phyloP scores from a whole-genome alignment of 257 asterid species.

The Catharanthus roseus region DNA sequence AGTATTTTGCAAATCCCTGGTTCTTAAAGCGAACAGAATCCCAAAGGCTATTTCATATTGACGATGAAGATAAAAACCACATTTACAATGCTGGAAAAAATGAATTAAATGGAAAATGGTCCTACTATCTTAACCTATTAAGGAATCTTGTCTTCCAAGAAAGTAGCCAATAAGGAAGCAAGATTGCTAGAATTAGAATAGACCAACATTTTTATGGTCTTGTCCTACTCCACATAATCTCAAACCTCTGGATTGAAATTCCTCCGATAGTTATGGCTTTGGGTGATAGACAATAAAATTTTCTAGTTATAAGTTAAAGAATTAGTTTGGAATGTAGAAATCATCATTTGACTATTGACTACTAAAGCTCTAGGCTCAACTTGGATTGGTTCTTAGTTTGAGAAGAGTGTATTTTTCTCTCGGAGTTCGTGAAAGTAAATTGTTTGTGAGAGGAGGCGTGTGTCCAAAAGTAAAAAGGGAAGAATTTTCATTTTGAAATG shows the following conservation, averaged over 20 bases:
- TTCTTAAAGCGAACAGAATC: background rate
- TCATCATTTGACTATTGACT: background rate
- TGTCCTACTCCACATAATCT: background rate
- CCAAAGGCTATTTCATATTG: background rate
- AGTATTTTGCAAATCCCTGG: background rate
- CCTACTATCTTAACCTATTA: background rate
- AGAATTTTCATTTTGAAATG: too few relatives aligned
- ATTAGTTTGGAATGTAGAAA: background rate
- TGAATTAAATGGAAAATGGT: background rate
- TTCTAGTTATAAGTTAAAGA: background rate
- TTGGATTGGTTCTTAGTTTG: too few relatives aligned
- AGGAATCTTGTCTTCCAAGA: background rate
- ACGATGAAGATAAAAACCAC: background rate
- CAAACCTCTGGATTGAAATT: conserved; percentile 2
- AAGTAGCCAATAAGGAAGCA: background rate
- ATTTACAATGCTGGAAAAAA: background rate
- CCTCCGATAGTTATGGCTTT: background rate
- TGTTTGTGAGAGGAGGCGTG: too few relatives aligned
- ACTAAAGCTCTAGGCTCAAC: too few relatives aligned
- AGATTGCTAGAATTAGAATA: background rate
- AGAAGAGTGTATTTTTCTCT: too few relatives aligned
- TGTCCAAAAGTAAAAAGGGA: too few relatives aligned
- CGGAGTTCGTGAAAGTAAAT: too few relatives aligned
- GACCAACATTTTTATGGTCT: too few relatives aligned
- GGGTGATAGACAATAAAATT: background rate